These are phyloP conservation scores for Coprinopsis cinerea DNA, from an alignment of 768 basidiomycete species.

Conservation along the genomic window DNA sequence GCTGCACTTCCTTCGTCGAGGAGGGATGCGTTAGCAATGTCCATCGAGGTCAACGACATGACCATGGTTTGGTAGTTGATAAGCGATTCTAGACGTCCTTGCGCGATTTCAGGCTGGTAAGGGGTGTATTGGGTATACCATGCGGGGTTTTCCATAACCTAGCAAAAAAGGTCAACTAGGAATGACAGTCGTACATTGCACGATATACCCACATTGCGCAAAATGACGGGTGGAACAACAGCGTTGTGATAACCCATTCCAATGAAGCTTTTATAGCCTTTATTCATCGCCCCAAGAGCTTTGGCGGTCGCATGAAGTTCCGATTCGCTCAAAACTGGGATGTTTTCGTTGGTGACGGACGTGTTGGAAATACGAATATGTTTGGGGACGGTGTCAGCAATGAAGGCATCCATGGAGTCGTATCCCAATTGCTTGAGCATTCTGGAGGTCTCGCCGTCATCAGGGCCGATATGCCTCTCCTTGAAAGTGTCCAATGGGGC, in stretches of 20 bases:
- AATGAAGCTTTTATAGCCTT: constrained; percentile 86
- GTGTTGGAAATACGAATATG: constrained; percentile 66
- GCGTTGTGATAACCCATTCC: constrained; percentile 98
- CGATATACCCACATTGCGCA: constrained; percentile 64
- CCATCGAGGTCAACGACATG: constrained; percentile 88
- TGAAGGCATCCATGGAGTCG: constrained; percentile 82
- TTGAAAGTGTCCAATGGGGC: constrained; percentile 85
- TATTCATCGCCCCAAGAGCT: constrained; percentile 72
- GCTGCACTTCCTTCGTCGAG: constrained; percentile 94
- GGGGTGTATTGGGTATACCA: constrained; percentile 99
- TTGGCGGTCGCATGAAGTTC: constrained; percentile 75
- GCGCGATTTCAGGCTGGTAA: constrained; percentile 97
- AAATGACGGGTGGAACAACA: constrained; percentile 91
- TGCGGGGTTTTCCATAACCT: constrained; percentile 92
- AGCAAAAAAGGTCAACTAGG: background rate
- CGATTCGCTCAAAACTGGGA: constrained; percentile 78
- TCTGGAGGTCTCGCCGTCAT: constrained; percentile 65
- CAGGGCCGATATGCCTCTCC: constrained; percentile 90
- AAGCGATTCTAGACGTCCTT: constrained; percentile 92
- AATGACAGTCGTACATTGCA: background rate
- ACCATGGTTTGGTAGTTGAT: constrained; percentile 98
- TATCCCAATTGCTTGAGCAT: constrained; percentile 89
- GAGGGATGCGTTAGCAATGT: constrained; percentile 93
- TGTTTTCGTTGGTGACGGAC: constrained; percentile 58
- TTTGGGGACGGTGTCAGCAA: constrained; percentile 74